Conservation (phyloP, 768 basidiomycete species). For the Boletus subcaerulescens region DNA sequence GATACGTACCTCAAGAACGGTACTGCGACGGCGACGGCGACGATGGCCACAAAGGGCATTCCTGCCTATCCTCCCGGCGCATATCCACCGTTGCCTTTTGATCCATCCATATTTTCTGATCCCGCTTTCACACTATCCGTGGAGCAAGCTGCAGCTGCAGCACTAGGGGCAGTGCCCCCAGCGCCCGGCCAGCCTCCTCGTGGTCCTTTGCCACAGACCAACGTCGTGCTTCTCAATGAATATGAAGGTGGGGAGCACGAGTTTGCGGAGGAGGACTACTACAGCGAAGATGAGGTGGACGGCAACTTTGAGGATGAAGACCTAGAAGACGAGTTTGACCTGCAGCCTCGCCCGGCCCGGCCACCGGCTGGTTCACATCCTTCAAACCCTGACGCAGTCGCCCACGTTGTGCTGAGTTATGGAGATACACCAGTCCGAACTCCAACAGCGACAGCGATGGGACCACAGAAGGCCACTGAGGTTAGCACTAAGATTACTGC, state of each 20-base stretch:
- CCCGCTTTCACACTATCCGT: slow-evolving; percentile 50
- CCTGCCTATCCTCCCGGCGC: slow-evolving; percentile 42
- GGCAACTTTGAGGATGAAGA: slow-evolving; percentile 41
- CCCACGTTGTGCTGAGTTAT: slow-evolving; percentile 42
- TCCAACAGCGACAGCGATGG: neutral
- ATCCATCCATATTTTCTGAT: slow-evolving; percentile 53
- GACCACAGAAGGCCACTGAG: slow-evolving; percentile 11
- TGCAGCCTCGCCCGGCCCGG: slow-evolving; percentile 24
- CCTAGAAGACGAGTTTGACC: slow-evolving; percentile 30
- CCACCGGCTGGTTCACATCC: slow-evolving; percentile 16
- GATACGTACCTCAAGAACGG: slow-evolving; percentile 37
- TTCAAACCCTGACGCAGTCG: slow-evolving; percentile 27
- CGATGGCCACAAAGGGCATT: slow-evolving; percentile 34
- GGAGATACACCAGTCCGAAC: slow-evolving; percentile 30
- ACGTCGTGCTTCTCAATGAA: slow-evolving; percentile 40
- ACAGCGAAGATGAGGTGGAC: slow-evolving; percentile 47
- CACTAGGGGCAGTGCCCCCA: slow-evolving; percentile 28
- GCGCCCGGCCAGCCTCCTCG: slow-evolving; percentile 33
- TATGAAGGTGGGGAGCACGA: slow-evolving; percentile 36
- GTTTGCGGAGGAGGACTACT: slow-evolving; percentile 42
- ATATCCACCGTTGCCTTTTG: slow-evolving; percentile 44
- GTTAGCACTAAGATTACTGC: slow-evolving; percentile 29
- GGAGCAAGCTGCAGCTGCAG: slow-evolving; percentile 44
- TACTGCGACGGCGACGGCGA: slow-evolving; percentile 29
- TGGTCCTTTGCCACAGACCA: slow-evolving; percentile 30